phyloP scores from a whole-genome alignment of 257 asterid genomes.

The Nicotiana noctiflora region DNA sequence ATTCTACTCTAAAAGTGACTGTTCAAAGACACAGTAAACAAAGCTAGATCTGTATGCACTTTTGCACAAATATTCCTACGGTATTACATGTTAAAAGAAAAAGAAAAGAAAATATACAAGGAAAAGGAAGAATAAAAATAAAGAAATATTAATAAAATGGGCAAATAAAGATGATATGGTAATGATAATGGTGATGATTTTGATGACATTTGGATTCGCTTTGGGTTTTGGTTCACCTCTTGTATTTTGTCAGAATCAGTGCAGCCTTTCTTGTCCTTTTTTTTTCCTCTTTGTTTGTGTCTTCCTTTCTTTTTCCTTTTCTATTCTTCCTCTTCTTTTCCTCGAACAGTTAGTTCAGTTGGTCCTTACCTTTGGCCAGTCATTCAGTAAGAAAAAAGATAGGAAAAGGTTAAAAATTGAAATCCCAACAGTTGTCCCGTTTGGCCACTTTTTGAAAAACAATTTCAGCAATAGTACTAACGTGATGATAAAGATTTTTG shows the following conservation, averaged over 20 bases:
- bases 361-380: constrained; percentile 19
- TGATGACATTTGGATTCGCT: constrained; percentile 51
- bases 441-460: constrained; percentile 17
- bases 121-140: not conserved
- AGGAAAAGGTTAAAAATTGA: not conserved
- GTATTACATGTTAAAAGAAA: constrained; percentile 24
- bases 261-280: constrained; percentile 40
- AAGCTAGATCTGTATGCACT: constrained; percentile 27
- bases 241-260: constrained; percentile 36
- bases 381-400: constrained; percentile 11
- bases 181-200: constrained; percentile 76
- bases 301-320: too few relatives aligned
- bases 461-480: constrained; percentile 27
- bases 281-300: constrained; percentile 9
- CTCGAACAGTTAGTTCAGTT: constrained; percentile 41
- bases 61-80: constrained; percentile 26
- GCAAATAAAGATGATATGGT: constrained; percentile 50
- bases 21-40: constrained; percentile 17
- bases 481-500: constrained; percentile 20
- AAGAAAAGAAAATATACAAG: constrained; percentile 4
- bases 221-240: constrained; percentile 16
- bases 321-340: not conserved
- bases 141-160: constrained; percentile 20
- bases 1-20: constrained; percentile 22
- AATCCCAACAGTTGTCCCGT: too few relatives aligned